Evolutionary conservation across 1,284 basidiomycete genomes (phyloP).

Genomic region (Spongispora temasekensis): DNA sequence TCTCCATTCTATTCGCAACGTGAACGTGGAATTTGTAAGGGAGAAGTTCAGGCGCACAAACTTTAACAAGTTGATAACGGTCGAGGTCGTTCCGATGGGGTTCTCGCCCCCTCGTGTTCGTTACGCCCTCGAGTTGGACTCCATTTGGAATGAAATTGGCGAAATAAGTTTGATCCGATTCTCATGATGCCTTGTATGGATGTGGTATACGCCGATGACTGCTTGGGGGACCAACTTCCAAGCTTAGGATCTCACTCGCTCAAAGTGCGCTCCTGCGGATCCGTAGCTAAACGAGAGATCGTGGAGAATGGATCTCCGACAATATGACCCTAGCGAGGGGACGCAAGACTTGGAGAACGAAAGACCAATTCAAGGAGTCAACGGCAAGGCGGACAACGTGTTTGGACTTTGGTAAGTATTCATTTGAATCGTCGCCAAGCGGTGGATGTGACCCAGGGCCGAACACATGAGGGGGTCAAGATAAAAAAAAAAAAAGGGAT

Average conservation of each 20-base stretch:
- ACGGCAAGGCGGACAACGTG: constrained; percentile 19
- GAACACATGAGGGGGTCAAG: neutral
- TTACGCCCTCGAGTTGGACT: constrained; percentile 4
- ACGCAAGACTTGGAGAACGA: neutral
- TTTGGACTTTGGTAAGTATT: constrained; percentile 4
- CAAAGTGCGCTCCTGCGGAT: constrained; percentile 17
- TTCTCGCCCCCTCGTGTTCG: constrained; percentile 5
- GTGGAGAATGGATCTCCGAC: neutral
- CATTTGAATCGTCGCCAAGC: constrained; percentile 14
- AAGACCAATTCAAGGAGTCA: neutral
- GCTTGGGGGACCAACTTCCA: neutral
- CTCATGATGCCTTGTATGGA: constrained; percentile 1
- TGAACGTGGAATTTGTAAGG: no score
- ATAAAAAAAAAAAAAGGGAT: constrained; percentile 7
- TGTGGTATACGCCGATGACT: neutral
- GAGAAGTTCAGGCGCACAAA: neutral
- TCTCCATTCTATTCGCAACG: no score
- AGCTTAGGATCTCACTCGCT: constrained; percentile 1
- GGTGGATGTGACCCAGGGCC: constrained; percentile 4
- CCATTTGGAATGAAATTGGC: no score
- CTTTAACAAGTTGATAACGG: neutral
- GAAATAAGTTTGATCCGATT: neutral
- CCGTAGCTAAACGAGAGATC: constrained; percentile 1
- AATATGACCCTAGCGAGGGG: constrained; percentile 2
- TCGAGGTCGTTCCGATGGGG: neutral